Base-by-base conservation (phyloP, 192 early-diverging fungal genomes). In the Lobosporangium transversale region DNA sequence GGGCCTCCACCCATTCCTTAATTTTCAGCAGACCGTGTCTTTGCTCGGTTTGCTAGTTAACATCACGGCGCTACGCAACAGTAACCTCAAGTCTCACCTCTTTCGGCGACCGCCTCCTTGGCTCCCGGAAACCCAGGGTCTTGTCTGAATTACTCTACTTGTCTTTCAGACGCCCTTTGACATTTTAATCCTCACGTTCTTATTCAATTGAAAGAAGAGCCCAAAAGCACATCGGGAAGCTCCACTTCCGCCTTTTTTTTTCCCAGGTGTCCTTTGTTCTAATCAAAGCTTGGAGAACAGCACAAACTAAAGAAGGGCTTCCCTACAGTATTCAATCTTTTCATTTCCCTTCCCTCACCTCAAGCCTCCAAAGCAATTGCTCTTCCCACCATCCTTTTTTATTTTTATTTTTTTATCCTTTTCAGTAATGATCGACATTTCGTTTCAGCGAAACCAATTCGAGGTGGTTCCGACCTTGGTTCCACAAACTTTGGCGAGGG, bases 81-180 rank as follows among this genome's bases (percentile, higher is more conserved):
- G 37, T 49, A 53, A 42, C 47, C 43, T 45, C 37, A 59, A 43
- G 48, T 60, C 71, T 42, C 27, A 31, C 47, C 37, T 66, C 58
- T 50, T 75, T 75, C 71, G 63, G 71, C 71, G 71, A 66, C 50
- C 71, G 71, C 71, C 71, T 75, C 71, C 58, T 56, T 75, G 71
- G 71, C 71, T 66, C 43, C 63, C 71, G 51, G 71, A 61, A 55
- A 66, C 57, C 50, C 63, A 66, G 51, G 71, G 58, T 40, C 58
- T 75, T 21, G 71, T 66, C 63, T 75, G 71, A 75, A 58, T 45
- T 44, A 44, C 45, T 35, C 55, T 44, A 17, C 52, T 37, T 31
- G 56, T 24, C 29, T 48, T 59, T 52, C 42, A 60, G 37, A 21
- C 57, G 31, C 56, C 33, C 43, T 45, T 33, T 20, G 10, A 62